A percentile compares a stretch with the other conserved stretches of the same genome.
These are phyloP conservation scores for rapeseed (Brassica napus) DNA, from an alignment of 345 rosid species.

Conservation along the genomic window Da-Ae NC_063446.1:39821001-39821500, in stretches of 20 bases:
- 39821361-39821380: not conserved
- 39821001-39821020: constrained; percentile 51
- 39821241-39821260: constrained; percentile 90
- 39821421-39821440: not conserved
- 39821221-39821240: constrained; percentile 52
- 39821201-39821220: constrained; percentile 71
- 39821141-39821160: not conserved
- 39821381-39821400: not conserved
- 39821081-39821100: constrained; percentile 77
- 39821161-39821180: not conserved
- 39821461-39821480: constrained; percentile 48
- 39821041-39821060: constrained; percentile 67
- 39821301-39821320: constrained; percentile 57
- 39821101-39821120: constrained; percentile 48
- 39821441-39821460: constrained; percentile 83
- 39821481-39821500: constrained; percentile 46
- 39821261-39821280: constrained; percentile 83
- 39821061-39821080: constrained; percentile 49
- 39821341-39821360: constrained; percentile 59
- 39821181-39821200: not conserved
- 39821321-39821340: constrained; percentile 55
- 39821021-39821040: constrained; percentile 66
- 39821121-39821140: not conserved
- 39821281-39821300: constrained; percentile 89
- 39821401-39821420: not conserved